Evolutionary conservation across 257 asterid species (phyloP).

Genomic region (Solanum etuberosum): DNA sequence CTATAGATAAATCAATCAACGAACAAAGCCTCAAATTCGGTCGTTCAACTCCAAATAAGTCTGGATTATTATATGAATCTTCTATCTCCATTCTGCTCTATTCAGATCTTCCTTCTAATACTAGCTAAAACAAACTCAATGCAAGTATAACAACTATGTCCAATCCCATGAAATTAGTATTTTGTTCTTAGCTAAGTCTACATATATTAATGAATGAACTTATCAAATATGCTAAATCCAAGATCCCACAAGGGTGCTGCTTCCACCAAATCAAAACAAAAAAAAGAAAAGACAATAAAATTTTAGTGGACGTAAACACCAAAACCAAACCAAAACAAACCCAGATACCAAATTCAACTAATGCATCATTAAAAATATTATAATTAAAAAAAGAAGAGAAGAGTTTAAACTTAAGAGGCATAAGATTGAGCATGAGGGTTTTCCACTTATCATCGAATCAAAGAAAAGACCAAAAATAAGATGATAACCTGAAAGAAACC

Average conservation of each 20-base stretch:
- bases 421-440: background rate
- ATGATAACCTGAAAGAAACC: background rate
- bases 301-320: background rate
- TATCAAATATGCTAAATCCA: background rate
- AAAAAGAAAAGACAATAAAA: background rate
- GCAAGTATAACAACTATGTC: background rate
- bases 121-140: background rate
- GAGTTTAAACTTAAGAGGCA: background rate
- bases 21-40: background rate
- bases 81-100: background rate
- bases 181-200: background rate
- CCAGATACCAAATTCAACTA: background rate
- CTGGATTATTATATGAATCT: background rate
- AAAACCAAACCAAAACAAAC: background rate
- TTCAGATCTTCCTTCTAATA: background rate
- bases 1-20: background rate
- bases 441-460: background rate
- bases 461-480: background rate
- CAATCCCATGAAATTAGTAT: background rate
- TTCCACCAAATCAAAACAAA: background rate
- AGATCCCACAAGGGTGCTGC: background rate
- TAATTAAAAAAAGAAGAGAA: no score
- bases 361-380: background rate
- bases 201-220: background rate
- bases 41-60: background rate